Percentiles rank a stretch among this genome's conserved stretches.
These are phyloP conservation scores for Cenococcum geophilum DNA, from an alignment of 495 filamentous ascomycete species.

Conservation along the genomic window DNA sequence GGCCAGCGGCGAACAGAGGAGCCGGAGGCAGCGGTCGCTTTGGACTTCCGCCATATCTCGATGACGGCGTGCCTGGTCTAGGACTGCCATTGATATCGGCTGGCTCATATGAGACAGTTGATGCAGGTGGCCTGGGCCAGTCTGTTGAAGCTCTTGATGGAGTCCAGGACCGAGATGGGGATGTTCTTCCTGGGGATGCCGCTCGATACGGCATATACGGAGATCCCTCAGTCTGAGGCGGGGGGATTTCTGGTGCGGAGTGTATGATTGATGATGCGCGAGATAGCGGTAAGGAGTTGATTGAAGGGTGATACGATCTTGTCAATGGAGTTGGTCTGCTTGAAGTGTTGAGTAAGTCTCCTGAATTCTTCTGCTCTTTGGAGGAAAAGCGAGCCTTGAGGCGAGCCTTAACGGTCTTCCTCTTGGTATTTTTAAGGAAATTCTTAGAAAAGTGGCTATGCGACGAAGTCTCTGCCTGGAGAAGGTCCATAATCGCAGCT, in stretches of 20 bases:
- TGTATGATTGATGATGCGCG: conserved; percentile 53
- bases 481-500: conserved; percentile 28
- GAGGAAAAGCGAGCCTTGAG: conserved; percentile 24
- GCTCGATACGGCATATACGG: conserved; percentile 41
- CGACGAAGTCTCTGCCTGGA: conserved; percentile 16
- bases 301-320: conserved; percentile 41
- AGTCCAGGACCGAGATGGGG: conserved; percentile 67
- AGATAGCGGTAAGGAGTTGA: conserved; percentile 37
- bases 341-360: conserved; percentile 25
- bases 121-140: conserved; percentile 62
- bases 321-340: conserved; percentile 35
- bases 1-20: conserved; percentile 63
- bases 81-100: conserved; percentile 84
- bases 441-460: not conserved
- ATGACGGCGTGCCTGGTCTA: conserved; percentile 82
- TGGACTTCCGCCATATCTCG: conserved; percentile 77
- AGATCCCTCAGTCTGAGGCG: conserved; percentile 47
- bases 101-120: conserved; percentile 69
- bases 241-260: conserved; percentile 50
- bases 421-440: conserved; percentile 9
- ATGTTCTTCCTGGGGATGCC: conserved; percentile 40
- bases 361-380: conserved; percentile 7
- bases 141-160: conserved; percentile 60
- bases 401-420: conserved; percentile 29
- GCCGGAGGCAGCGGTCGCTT: conserved; percentile 85